A percentile compares a stretch with the other conserved stretches of the same genome.
Evolutionary conservation across 148 eudicot genomes (phyloP).

Genomic region (Rhododendron williamsianum): DNA sequence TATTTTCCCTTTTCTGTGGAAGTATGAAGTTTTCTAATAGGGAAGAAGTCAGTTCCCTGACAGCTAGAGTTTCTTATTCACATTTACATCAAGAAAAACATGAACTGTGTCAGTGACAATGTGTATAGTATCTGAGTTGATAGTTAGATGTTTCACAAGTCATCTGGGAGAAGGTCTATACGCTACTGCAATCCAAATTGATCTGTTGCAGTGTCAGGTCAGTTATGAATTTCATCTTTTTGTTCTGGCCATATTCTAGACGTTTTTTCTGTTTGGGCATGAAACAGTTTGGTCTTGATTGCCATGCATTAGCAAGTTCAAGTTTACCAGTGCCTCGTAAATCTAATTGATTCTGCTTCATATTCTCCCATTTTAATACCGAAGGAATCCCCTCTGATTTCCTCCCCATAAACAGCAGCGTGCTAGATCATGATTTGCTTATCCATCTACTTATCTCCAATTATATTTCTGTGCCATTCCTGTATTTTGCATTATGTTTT

Average conservation of each 20-base stretch:
- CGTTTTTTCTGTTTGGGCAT: background rate
- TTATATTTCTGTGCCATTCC: background rate
- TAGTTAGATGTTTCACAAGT: background rate
- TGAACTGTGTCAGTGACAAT: background rate
- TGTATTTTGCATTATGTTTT: background rate
- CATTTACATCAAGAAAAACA: background rate
- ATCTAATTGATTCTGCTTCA: background rate
- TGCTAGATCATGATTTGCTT: background rate
- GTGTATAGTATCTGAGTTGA: background rate
- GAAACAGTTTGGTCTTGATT: background rate
- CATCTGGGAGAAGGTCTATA: background rate
- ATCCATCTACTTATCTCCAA: background rate
- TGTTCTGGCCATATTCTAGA: background rate
- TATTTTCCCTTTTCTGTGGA: background rate
- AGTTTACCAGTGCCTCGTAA: background rate
- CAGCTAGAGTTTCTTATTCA: background rate
- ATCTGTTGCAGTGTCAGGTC: conserved; percentile 9
- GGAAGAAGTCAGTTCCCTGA: background rate
- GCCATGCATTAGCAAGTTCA: background rate
- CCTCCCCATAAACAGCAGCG: background rate
- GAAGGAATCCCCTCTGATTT: background rate
- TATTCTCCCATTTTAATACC: background rate
- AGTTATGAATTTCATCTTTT: background rate
- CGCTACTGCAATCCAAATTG: background rate
- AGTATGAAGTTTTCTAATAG: background rate